phyloP scores from a whole-genome alignment of 805 yeast species.

The Cyberlindnera xylosilytica region DNA sequence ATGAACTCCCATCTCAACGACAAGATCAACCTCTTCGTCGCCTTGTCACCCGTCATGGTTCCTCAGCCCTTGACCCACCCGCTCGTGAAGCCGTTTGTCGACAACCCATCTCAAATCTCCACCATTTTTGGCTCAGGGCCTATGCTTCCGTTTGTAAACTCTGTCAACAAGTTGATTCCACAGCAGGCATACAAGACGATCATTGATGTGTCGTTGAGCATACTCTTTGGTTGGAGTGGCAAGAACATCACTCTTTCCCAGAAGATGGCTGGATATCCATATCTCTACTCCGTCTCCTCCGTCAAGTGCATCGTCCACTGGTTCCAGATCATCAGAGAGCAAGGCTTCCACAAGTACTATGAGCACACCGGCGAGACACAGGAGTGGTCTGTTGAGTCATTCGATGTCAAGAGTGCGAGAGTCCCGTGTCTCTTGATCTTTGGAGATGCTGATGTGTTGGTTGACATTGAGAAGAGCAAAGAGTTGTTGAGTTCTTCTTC shows the following conservation, averaged over 20 bases:
- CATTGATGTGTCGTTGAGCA: slow-evolving; percentile 59
- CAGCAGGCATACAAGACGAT: slow-evolving; percentile 65
- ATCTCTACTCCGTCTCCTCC: slow-evolving; percentile 75
- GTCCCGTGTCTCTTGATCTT: slow-evolving; percentile 61
- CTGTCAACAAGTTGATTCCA: slow-evolving; percentile 76
- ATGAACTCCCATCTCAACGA: slow-evolving; percentile 59
- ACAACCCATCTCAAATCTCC: slow-evolving; percentile 70
- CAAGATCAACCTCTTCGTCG: slow-evolving; percentile 59
- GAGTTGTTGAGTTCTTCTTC: slow-evolving; percentile 46
- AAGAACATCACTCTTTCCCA: slow-evolving; percentile 61
- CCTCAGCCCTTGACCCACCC: slow-evolving; percentile 82
- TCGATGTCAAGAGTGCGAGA: slow-evolving; percentile 39
- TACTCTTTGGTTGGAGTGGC: slow-evolving; percentile 72
- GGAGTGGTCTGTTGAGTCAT: neutral
- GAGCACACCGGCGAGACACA: slow-evolving; percentile 31
- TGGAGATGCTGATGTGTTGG: slow-evolving; percentile 68
- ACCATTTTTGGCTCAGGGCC: slow-evolving; percentile 71
- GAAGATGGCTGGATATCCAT: slow-evolving; percentile 71
- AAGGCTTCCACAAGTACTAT: slow-evolving; percentile 73
- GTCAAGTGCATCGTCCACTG: slow-evolving; percentile 83
- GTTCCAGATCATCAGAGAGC: slow-evolving; percentile 73
- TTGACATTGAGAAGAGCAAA: slow-evolving; percentile 62
- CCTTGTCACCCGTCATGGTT: slow-evolving; percentile 91
- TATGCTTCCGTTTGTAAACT: slow-evolving; percentile 63
- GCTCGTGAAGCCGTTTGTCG: slow-evolving; percentile 69